Evolutionary conservation across 371 early-diverging fungal genomes (phyloP).

Genomic region (Lichtheimia hyalospora): DNA sequence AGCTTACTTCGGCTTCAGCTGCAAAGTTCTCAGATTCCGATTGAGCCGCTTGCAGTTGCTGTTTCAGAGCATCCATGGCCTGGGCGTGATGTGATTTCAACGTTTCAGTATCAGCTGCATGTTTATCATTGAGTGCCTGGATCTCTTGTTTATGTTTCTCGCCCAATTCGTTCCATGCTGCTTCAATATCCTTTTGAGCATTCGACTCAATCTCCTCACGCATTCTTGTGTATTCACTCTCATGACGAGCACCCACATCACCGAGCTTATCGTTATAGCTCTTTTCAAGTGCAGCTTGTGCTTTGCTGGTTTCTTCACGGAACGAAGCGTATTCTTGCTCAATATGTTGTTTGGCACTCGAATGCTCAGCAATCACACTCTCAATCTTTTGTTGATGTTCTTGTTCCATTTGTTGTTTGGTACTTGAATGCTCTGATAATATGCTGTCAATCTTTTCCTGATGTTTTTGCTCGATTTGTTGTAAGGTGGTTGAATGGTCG

Average conservation of each 20-base stretch:
- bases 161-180: slow-evolving; percentile 21
- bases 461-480: slow-evolving; percentile 3
- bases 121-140: slow-evolving; percentile 11
- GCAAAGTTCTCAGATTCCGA: slow-evolving; percentile 5
- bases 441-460: neutral
- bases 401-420: neutral
- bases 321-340: slow-evolving; percentile 2
- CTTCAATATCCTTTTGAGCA: slow-evolving; percentile 21
- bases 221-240: slow-evolving; percentile 19
- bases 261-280: slow-evolving; percentile 13
- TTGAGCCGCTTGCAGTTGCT: slow-evolving; percentile 7
- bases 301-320: neutral
- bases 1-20: slow-evolving; percentile 11
- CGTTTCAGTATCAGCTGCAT: slow-evolving; percentile 7
- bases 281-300: slow-evolving; percentile 10
- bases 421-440: neutral
- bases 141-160: slow-evolving; percentile 17
- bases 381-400: slow-evolving; percentile 19
- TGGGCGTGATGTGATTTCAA: slow-evolving; percentile 13
- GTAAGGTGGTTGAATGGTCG: slow-evolving; percentile 2
- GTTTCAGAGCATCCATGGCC: slow-evolving; percentile 11
- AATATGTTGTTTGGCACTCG: slow-evolving; percentile 1
- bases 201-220: slow-evolving; percentile 35
- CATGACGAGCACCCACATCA: slow-evolving; percentile 7
- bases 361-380: slow-evolving; percentile 3